Evolutionary conservation across 23 red algal genomes (phyloP), one percentile per base, ranked within the genome.

Genomic region (Agarophyton chilense): DNA sequence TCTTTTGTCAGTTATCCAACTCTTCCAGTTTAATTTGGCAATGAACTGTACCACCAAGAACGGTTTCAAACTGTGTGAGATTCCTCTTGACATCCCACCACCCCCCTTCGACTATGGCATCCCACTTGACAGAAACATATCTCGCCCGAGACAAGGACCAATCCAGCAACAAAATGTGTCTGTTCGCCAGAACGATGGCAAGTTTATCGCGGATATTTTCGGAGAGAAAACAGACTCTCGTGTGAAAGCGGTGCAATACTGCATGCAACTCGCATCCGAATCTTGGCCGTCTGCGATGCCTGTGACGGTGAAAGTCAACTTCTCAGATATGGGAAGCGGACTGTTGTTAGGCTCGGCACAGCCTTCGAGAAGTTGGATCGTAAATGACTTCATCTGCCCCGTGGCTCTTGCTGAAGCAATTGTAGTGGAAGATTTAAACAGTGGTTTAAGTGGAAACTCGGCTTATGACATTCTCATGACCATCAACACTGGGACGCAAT

Each of bases 401-500:
- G 77, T 91, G 18, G 88, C 88, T 7, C 62, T 91, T 24, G 88
- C 88, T 14, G 77, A 91, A 51, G 88, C 88, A 19, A 60, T 82
- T 36, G 75, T 82, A 2, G 17, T 40, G 2, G 64, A 91, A 46
- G 76, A 82, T 21, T 57, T 91, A 7, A 91, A 91, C 39, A 33
- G 16, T 2, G 68, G 43, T 1, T 49, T 74, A 5, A 25, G 10
- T 49, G 81, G 41, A 2, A 9, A 52, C 36, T 41, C 63, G 10
- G 64, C 0, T 11, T 94, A 72, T 38, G 91, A 94, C 57, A 79
- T 94, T 52, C 50, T 79, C 16, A 86, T 94, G 80, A 85, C 67
- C 17, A 47, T 94, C 41, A 87, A 94, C 55, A 86, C 68, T 4
- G 40, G 58, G 13, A 51, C 85, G 14, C 42, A 53, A 22, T 94